phyloP scores from a whole-genome alignment of 306 rosid genomes.

The Vigna unguiculata region DNA sequence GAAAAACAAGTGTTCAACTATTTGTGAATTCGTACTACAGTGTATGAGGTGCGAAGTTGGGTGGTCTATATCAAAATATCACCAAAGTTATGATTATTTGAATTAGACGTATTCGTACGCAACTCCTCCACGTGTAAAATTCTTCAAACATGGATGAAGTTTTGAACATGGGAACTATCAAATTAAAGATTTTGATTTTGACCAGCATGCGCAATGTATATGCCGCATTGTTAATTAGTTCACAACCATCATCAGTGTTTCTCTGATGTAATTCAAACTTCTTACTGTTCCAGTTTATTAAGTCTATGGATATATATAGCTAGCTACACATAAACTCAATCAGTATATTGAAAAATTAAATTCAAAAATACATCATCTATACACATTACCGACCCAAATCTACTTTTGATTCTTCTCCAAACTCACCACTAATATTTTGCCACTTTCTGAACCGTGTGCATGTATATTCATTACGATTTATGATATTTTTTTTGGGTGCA shows the following conservation, averaged over 20 bases:
- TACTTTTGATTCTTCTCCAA: no score
- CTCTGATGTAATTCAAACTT: background rate
- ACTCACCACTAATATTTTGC: background rate
- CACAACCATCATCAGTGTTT: background rate
- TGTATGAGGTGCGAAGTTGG: slow-evolving; percentile 9
- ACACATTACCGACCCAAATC: background rate
- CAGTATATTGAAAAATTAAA: background rate
- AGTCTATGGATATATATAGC: no score
- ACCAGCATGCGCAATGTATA: slow-evolving; percentile 1
- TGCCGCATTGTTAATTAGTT: background rate
- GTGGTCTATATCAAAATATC: slow-evolving; percentile 14
- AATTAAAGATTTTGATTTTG: background rate
- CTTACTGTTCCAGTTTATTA: background rate
- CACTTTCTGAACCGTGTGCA: no score
- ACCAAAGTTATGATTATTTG: background rate
- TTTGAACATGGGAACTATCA: slow-evolving; percentile 5
- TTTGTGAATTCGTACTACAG: slow-evolving; percentile 19
- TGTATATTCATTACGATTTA: background rate
- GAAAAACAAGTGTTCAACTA: slow-evolving; percentile 35
- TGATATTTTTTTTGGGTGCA: background rate
- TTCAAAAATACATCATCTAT: background rate
- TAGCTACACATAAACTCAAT: background rate
- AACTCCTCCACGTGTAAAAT: slow-evolving; percentile 29
- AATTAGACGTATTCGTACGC: background rate
- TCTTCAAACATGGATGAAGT: background rate